phyloP scores from a whole-genome alignment of 1,139 yeast species.

The Debaryomyces nepalensis region DNA sequence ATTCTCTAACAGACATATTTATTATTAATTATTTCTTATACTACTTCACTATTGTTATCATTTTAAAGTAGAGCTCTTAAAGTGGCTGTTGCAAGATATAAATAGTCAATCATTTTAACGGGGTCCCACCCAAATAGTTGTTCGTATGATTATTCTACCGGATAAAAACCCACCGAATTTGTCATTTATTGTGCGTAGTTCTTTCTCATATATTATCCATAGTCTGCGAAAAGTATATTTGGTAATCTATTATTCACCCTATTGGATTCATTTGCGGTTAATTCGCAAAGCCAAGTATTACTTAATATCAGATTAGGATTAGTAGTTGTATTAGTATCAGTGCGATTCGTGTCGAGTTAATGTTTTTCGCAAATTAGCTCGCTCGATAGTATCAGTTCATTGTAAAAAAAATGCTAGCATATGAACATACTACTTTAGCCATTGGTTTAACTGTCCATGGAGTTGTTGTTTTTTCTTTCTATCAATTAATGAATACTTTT shows the following conservation, averaged over 20 bases:
- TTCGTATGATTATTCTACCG: slow-evolving; percentile 4
- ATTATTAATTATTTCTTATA: slow-evolving; percentile 6
- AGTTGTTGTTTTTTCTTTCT: too few species aligned
- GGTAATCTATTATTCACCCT: neutral
- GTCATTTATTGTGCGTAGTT: neutral
- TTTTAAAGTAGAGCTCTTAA: neutral
- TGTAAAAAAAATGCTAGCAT: too few species aligned
- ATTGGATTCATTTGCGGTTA: neutral
- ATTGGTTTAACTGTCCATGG: too few species aligned
- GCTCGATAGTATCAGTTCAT: too few species aligned
- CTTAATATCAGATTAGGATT: neutral
- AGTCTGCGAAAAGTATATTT: neutral
- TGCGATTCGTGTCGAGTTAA: neutral
- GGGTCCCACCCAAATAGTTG: neutral
- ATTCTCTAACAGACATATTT: slow-evolving; percentile 22
- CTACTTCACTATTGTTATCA: neutral
- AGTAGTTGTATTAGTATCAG: neutral
- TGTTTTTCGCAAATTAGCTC: neutral
- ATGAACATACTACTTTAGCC: too few species aligned
- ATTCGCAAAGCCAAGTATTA: neutral
- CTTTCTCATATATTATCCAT: too few species aligned
- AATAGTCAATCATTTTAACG: neutral
- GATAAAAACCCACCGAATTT: neutral
- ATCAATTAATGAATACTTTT: neutral
- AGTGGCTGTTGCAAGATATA: neutral